Percentiles rank a stretch among this genome's conserved stretches.
Conservation (phyloP, 345 rosid species). For the Lepidium sativum region DNA sequence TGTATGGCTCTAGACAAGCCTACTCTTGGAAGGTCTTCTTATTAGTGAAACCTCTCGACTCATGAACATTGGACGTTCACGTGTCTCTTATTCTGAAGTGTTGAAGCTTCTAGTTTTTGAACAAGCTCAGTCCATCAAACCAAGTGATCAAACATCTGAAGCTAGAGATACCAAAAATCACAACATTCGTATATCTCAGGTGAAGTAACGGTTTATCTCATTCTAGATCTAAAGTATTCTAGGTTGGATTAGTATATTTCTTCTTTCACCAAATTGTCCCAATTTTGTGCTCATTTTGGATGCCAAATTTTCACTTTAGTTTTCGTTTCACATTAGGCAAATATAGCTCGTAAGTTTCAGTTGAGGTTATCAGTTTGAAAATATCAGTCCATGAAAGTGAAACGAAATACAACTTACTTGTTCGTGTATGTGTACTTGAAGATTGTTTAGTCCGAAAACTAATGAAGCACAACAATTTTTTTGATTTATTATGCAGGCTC, state of each 20-base stretch:
- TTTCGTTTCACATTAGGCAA: not conserved
- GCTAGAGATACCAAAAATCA: no score
- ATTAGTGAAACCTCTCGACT: slow-evolving; percentile 36
- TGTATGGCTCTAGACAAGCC: slow-evolving; percentile 85
- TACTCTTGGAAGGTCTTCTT: slow-evolving; percentile 61
- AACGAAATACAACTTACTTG: not conserved
- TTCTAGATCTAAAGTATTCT: not conserved
- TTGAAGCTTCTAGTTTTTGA: slow-evolving; percentile 21
- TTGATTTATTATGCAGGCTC: slow-evolving; percentile 10
- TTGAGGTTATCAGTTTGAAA: not conserved
- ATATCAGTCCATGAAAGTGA: not conserved
- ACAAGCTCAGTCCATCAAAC: slow-evolving; percentile 27
- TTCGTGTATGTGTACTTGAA: not conserved
- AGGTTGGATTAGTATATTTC: not conserved
- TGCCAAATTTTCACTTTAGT: not conserved
- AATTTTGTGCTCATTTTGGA: not conserved
- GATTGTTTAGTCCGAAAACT: not conserved
- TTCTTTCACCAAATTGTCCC: slow-evolving; percentile 30
- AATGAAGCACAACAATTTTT: not conserved
- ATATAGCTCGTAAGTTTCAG: no score
- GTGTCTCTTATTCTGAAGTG: slow-evolving; percentile 9
- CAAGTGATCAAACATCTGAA: slow-evolving; percentile 20
- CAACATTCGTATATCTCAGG: no score
- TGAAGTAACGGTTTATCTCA: not conserved
- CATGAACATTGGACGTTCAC: slow-evolving; percentile 12